Conservation (phyloP, 805 yeast genomes). For the Debaryomyces hansenii region DNA sequence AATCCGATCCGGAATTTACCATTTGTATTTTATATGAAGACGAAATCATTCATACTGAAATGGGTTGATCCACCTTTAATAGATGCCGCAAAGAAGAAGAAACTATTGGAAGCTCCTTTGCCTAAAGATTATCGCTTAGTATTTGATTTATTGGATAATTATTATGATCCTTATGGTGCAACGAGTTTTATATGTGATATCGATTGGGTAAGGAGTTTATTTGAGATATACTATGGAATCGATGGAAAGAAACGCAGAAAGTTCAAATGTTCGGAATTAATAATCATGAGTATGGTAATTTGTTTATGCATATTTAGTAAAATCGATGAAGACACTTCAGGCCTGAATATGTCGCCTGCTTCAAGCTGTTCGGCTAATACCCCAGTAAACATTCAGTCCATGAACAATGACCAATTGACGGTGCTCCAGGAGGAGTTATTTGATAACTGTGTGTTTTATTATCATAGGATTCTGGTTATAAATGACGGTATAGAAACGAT, state of each 20-base stretch:
- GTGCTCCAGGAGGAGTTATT: constrained; percentile 1
- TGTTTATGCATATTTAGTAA: constrained; percentile 23
- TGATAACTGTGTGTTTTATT: constrained; percentile 40
- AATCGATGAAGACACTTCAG: constrained; percentile 14
- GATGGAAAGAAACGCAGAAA: constrained; percentile 8
- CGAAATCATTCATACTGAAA: constrained; percentile 15
- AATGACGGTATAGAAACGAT: constrained; percentile 54
- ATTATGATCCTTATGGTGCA: constrained; percentile 20
- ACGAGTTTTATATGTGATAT: constrained; percentile 20
- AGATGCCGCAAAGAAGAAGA: constrained; percentile 16
- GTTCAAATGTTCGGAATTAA: constrained; percentile 30
- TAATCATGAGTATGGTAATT: constrained; percentile 32
- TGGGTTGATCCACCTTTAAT: constrained; percentile 34
- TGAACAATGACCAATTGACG: background rate
- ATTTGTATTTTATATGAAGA: constrained; percentile 16
- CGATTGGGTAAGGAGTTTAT: constrained; percentile 17
- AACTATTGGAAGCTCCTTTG: constrained; percentile 24
- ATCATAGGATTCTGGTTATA: constrained; percentile 47
- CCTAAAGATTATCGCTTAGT: constrained; percentile 23
- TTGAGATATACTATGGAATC: constrained; percentile 23
- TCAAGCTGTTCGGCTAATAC: background rate
- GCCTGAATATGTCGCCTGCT: background rate
- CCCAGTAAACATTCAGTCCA: background rate
- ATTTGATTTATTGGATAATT: constrained; percentile 25
- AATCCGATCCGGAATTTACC: constrained; percentile 32